Conservation (phyloP, 202 grass and related monocot species). For the Schoenoplectus triqueter region DNA sequence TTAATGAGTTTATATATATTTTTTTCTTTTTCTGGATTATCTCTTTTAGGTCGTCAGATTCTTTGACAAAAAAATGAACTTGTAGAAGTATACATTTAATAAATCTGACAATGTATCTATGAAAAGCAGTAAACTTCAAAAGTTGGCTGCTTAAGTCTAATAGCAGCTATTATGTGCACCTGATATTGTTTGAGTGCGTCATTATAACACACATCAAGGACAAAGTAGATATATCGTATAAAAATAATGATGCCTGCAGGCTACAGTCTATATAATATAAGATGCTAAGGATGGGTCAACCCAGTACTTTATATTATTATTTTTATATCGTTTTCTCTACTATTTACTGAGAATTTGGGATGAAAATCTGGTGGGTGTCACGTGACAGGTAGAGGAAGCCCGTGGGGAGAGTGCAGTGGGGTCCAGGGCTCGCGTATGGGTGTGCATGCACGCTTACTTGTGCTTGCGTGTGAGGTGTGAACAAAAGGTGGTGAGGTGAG, state of each 20-base stretch:
- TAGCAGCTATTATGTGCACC: background rate
- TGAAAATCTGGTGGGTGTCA: constrained; percentile 24
- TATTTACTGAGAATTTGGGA: background rate
- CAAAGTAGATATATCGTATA: background rate
- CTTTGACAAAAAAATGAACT: background rate
- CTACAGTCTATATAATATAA: no score
- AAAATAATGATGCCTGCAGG: background rate
- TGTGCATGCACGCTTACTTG: constrained; percentile 33
- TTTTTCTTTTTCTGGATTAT: background rate
- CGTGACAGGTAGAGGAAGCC: constrained; percentile 23
- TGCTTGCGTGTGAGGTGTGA: constrained; percentile 31
- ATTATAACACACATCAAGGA: background rate
- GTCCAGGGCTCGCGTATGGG: background rate
- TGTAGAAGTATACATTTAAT: background rate
- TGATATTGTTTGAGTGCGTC: constrained; percentile 19
- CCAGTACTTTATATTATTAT: background rate
- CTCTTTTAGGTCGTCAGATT: background rate
- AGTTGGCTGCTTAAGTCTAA: background rate
- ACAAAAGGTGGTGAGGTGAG: constrained; percentile 29
- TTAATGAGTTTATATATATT: background rate
- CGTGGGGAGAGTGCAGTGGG: constrained; percentile 11
- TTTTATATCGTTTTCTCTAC: background rate
- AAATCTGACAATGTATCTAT: background rate
- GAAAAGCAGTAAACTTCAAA: background rate
- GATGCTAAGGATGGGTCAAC: constrained; percentile 27